These are phyloP conservation scores for Aspergillus bombycis DNA, from an alignment of 2,329 filamentous ascomycete genomes.

Conservation along the genomic window DNA sequence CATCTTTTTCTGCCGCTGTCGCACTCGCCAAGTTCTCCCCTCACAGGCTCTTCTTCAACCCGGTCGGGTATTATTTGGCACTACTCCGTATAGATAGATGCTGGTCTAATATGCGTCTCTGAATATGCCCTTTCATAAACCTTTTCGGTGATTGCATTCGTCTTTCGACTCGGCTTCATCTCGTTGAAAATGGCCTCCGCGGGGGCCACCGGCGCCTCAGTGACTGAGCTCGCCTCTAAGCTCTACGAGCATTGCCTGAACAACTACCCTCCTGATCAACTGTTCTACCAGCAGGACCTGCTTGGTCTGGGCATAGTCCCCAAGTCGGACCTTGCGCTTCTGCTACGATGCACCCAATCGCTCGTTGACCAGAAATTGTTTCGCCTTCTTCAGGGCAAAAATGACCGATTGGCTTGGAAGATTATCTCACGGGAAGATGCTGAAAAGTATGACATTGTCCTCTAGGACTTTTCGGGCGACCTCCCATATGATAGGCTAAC, in stretches of 20 bases:
- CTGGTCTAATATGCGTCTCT: slow-evolving; percentile 23
- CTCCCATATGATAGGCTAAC: slow-evolving; percentile 12
- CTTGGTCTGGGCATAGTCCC: slow-evolving; percentile 47
- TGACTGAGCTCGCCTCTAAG: slow-evolving; percentile 45
- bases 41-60: slow-evolving; percentile 15
- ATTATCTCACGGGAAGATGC: slow-evolving; percentile 52
- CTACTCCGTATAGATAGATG: slow-evolving; percentile 1
- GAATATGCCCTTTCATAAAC: slow-evolving; percentile 38
- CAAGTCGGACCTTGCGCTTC: slow-evolving; percentile 44
- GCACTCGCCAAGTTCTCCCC: slow-evolving; percentile 10
- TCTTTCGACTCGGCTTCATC: slow-evolving; percentile 24
- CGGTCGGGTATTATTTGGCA: not conserved
- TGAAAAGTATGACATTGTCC: slow-evolving; percentile 44
- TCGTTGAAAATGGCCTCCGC: slow-evolving; percentile 38
- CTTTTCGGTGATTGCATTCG: slow-evolving; percentile 34
- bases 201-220: slow-evolving; percentile 33
- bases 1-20: slow-evolving; percentile 20
- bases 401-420: slow-evolving; percentile 51
- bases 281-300: slow-evolving; percentile 53
- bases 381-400: slow-evolving; percentile 47
- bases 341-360: slow-evolving; percentile 49
- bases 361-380: slow-evolving; percentile 52
- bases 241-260: slow-evolving; percentile 50
- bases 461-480: not conserved
- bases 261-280: slow-evolving; percentile 44